phyloP scores from a whole-genome alignment of 2,329 filamentous ascomycete species.

The Diplodia seriata region DNA sequence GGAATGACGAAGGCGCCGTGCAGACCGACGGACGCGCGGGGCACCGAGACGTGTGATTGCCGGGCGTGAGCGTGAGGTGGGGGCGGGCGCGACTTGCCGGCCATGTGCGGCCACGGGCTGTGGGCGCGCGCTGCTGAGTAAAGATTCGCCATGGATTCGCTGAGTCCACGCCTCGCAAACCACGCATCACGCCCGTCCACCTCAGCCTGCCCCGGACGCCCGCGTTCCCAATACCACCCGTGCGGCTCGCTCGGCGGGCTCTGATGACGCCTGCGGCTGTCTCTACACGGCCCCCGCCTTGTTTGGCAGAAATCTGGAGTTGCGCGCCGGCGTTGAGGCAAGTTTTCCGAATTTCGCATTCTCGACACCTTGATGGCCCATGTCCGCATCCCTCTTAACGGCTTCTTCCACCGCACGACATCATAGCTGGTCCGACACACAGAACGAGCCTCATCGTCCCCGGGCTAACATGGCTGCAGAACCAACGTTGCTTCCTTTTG shows the following conservation, averaged over 20 bases:
- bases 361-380: slow-evolving; percentile 32
- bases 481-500: slow-evolving; percentile 19
- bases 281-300: background rate
- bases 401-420: slow-evolving; percentile 18
- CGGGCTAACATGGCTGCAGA: slow-evolving; percentile 31
- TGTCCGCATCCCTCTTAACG: slow-evolving; percentile 17
- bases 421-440: slow-evolving; percentile 1
- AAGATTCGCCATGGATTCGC: slow-evolving; percentile 31
- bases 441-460: background rate
- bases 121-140: slow-evolving; percentile 26
- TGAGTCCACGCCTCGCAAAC: slow-evolving; percentile 16
- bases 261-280: background rate
- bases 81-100: slow-evolving; percentile 5
- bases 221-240: slow-evolving; percentile 4
- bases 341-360: slow-evolving; percentile 27
- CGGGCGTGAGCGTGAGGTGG: background rate
- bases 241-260: background rate
- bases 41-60: slow-evolving; percentile 1
- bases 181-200: slow-evolving; percentile 4
- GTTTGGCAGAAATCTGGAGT: background rate
- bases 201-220: slow-evolving; percentile 19
- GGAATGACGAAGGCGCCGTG: slow-evolving; percentile 9
- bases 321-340: slow-evolving; percentile 11
- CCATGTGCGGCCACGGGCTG: no score
- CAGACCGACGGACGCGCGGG: slow-evolving; percentile 5